These are phyloP conservation scores for Pythium biforme DNA, from an alignment of 352 stramenopile species.

Conservation along the genomic window DNA sequence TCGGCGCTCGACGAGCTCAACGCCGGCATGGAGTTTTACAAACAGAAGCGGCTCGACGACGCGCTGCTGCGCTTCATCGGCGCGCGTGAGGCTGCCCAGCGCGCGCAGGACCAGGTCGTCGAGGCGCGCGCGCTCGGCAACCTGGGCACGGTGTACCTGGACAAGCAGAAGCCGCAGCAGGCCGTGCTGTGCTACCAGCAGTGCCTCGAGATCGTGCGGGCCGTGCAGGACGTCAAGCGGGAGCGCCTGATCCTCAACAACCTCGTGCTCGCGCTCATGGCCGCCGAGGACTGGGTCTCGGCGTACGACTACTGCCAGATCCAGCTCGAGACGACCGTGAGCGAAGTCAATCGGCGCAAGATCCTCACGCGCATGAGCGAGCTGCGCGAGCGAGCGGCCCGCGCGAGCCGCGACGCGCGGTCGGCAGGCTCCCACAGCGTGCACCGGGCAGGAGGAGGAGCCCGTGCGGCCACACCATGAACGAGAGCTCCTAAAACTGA, in stretches of 20 bases:
- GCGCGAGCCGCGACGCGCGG: constrained; percentile 18
- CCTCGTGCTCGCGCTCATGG: constrained; percentile 72
- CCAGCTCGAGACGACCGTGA: constrained; percentile 65
- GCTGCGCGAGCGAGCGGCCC: constrained; percentile 43
- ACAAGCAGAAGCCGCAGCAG: constrained; percentile 65
- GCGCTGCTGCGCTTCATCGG: constrained; percentile 63
- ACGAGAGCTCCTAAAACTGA: not conserved
- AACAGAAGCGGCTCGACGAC: constrained; percentile 60
- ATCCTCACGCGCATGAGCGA: constrained; percentile 80
- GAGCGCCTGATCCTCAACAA: constrained; percentile 86
- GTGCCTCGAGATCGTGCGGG: constrained; percentile 70
- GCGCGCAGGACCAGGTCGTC: constrained; percentile 49
- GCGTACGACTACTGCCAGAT: constrained; percentile 65
- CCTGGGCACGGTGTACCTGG: constrained; percentile 72
- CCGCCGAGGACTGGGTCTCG: constrained; percentile 51
- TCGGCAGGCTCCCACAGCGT: too few relatives aligned
- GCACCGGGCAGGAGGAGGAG: not conserved
- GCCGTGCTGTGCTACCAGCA: constrained; percentile 76
- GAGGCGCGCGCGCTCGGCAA: constrained; percentile 77
- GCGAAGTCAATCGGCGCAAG: constrained; percentile 72
- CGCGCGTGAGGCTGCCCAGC: constrained; percentile 53
- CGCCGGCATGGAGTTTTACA: constrained; percentile 75
- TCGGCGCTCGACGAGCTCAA: constrained; percentile 71
- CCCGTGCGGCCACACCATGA: not conserved
- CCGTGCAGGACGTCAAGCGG: constrained; percentile 70